Conservation (phyloP, 768 basidiomycete genomes). For the Mycena epipterygia region DNA sequence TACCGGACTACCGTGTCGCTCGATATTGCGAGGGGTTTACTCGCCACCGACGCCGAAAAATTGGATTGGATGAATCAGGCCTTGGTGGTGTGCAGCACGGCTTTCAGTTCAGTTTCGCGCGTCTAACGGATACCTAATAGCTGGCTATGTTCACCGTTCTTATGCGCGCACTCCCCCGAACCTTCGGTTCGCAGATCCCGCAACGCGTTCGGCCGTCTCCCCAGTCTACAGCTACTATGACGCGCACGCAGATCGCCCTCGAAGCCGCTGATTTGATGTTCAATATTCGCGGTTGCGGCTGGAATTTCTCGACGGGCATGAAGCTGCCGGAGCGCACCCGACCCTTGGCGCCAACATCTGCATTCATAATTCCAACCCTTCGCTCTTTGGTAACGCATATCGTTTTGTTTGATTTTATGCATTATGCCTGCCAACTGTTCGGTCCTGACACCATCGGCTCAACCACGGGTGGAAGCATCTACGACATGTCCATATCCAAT, state of each 20-base stretch:
- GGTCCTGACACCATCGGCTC: constrained; percentile 58
- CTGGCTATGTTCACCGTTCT: constrained; percentile 45
- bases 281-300: constrained; percentile 71
- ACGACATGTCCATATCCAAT: constrained; percentile 50
- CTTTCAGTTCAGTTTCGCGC: not conserved
- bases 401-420: constrained; percentile 59
- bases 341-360: constrained; percentile 48
- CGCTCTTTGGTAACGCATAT: constrained; percentile 50
- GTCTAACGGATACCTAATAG: constrained; percentile 41
- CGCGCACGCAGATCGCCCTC: constrained; percentile 35
- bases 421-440: constrained; percentile 62
- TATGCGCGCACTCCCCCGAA: constrained; percentile 19
- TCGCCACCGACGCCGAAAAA: constrained; percentile 42
- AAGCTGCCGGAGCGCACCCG: constrained; percentile 59
- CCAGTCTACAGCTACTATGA: not conserved
- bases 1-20: constrained; percentile 60
- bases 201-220: not conserved
- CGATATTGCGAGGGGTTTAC: constrained; percentile 52
- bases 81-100: constrained; percentile 52
- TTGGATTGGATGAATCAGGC: constrained; percentile 60
- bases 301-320: constrained; percentile 68
- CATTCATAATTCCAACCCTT: constrained; percentile 54
- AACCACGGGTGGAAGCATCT: constrained; percentile 57
- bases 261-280: constrained; percentile 65
- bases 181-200: constrained; percentile 32